phyloP scores from a whole-genome alignment of 345 rosid genomes.

The Eutrema yunnanense region DNA sequence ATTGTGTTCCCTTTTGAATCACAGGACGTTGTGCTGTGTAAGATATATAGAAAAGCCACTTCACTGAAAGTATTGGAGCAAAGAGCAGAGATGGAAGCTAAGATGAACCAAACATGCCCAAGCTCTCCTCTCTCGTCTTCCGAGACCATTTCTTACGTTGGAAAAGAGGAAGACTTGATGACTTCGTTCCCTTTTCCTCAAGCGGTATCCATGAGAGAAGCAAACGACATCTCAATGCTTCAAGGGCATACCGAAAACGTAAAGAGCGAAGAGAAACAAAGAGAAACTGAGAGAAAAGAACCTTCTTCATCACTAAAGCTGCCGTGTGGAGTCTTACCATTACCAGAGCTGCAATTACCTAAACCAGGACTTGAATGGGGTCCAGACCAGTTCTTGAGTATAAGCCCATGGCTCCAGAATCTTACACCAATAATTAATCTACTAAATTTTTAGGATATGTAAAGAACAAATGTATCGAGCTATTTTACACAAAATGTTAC shows the following conservation, averaged over 20 bases:
- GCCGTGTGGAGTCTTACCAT: conserved; percentile 42
- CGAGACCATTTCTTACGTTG: conserved; percentile 33
- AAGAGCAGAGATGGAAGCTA: conserved; percentile 67
- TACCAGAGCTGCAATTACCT: conserved; percentile 73
- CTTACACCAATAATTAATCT: conserved; percentile 47
- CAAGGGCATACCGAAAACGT: not conserved
- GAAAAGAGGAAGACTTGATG: conserved; percentile 38
- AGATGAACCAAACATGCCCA: conserved; percentile 34
- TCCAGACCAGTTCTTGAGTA: conserved; percentile 49
- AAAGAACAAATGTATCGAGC: not conserved
- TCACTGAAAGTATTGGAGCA: conserved; percentile 80
- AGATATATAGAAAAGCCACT: conserved; percentile 91
- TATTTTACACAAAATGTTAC: too few relatives aligned
- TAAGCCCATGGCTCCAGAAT: conserved; percentile 86
- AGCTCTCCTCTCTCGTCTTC: conserved; percentile 41
- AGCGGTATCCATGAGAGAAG: conserved; percentile 38
- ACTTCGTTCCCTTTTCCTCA: conserved; percentile 12
- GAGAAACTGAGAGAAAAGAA: conserved; percentile 1
- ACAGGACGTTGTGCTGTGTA: conserved; percentile 89
- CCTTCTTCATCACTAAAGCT: conserved; percentile 36
- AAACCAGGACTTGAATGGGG: conserved; percentile 60
- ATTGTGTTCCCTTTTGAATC: not conserved
- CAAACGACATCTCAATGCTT: not conserved
- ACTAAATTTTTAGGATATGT: conserved; percentile 39
- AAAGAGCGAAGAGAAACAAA: not conserved